Evolutionary conservation across 176 grass and related monocot genomes (phyloP).

Genomic region (Zoysia japonica): DNA sequence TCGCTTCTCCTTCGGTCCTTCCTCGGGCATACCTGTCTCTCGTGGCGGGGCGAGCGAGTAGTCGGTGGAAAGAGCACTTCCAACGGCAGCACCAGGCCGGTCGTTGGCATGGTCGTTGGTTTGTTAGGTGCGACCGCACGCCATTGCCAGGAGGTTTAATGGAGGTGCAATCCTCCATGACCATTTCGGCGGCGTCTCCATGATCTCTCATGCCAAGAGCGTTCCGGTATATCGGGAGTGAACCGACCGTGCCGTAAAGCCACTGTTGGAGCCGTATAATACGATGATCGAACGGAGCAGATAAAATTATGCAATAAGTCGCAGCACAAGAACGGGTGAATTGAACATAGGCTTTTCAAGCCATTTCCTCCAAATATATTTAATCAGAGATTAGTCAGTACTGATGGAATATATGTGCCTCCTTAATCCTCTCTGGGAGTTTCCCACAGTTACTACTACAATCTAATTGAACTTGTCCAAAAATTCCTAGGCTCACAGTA

Average conservation of each 20-base stretch:
- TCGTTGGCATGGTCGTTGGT: not conserved
- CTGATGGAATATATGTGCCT: slow-evolving; percentile 12
- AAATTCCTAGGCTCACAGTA: slow-evolving; percentile 28
- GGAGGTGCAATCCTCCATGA: slow-evolving; percentile 10
- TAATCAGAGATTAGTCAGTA: slow-evolving; percentile 24
- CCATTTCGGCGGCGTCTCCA: not conserved
- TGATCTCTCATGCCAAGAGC: not conserved
- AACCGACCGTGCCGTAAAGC: not conserved
- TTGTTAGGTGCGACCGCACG: slow-evolving; percentile 5
- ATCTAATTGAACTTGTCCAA: not conserved
- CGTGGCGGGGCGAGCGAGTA: not conserved
- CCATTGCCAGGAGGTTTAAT: not conserved
- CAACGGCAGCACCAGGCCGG: not conserved
- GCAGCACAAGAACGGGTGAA: no score
- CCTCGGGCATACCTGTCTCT: slow-evolving; percentile 4
- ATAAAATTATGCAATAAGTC: no score
- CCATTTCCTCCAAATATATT: not conserved
- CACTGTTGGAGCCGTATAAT: no score
- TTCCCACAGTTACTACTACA: slow-evolving; percentile 1
- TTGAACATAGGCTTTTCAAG: no score
- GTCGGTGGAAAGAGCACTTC: slow-evolving; percentile 31
- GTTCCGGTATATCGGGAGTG: not conserved
- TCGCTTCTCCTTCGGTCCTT: not conserved
- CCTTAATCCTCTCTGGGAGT: slow-evolving; percentile 24
- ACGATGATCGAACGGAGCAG: no score